Conservation (phyloP, 2,329 filamentous ascomycete genomes). For the Zymoseptoria brevis region DNA sequence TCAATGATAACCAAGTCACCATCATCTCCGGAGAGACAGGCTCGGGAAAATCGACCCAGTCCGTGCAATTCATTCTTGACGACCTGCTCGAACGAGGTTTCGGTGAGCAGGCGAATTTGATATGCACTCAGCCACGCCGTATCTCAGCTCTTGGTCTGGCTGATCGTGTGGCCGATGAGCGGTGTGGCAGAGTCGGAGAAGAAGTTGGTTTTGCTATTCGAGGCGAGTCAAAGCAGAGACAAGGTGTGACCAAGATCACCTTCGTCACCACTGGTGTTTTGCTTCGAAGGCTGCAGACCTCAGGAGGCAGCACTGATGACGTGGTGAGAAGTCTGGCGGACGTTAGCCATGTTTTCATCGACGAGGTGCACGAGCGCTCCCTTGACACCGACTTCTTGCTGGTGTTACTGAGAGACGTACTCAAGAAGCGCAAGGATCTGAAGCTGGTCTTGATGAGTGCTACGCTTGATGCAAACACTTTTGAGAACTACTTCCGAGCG, state of each 20-base stretch:
- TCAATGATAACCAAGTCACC: constrained; percentile 73
- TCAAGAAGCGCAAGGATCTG: constrained; percentile 65
- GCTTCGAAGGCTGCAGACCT: constrained; percentile 81
- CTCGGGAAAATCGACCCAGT: constrained; percentile 93
- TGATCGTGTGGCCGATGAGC: constrained; percentile 87
- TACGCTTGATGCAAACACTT: constrained; percentile 80
- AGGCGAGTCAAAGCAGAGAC: constrained; percentile 71
- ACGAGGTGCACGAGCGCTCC: constrained; percentile 93
- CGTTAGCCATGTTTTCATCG: constrained; percentile 89
- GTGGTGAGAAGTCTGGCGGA: constrained; percentile 75
- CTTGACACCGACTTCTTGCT: constrained; percentile 92
- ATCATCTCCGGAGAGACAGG: constrained; percentile 97
- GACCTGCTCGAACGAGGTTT: constrained; percentile 71
- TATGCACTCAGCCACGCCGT: constrained; percentile 89
- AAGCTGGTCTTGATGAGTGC: constrained; percentile 95
- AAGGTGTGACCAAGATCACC: constrained; percentile 72
- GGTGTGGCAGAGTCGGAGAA: constrained; percentile 70
- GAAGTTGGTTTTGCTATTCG: constrained; percentile 90
- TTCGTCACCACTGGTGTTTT: constrained; percentile 95
- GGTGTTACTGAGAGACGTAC: constrained; percentile 74
- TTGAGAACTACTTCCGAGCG: constrained; percentile 68
- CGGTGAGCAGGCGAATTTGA: constrained; percentile 74
- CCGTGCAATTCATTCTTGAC: constrained; percentile 90
- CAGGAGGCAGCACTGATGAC: constrained; percentile 70
- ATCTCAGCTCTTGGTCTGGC: constrained; percentile 92